Evolutionary conservation across 495 filamentous ascomycete genomes (phyloP).

Genomic region (Aspergillus sparsus): DNA sequence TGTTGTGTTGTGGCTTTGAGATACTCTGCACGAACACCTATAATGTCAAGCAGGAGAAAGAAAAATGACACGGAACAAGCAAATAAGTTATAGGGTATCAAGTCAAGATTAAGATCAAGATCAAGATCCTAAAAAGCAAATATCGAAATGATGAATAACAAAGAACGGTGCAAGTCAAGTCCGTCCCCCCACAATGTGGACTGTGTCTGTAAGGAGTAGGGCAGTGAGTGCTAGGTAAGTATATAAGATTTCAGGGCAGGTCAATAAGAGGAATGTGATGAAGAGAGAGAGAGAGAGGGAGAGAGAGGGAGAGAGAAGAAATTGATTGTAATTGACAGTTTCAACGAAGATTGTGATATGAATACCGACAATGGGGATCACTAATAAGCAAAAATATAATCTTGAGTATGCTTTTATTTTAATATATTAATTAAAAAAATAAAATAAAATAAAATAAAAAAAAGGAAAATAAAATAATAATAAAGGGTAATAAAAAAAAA

Average conservation of each 20-base stretch:
- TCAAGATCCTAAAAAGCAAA: constrained; percentile 23
- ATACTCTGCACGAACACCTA: constrained; percentile 17
- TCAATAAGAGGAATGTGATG: not conserved
- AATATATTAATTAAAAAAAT: constrained; percentile 2
- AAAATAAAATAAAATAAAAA: constrained; percentile 7
- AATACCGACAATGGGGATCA: constrained; percentile 21
- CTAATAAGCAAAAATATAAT: constrained; percentile 25
- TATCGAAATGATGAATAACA: constrained; percentile 16
- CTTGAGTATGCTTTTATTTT: constrained; percentile 12
- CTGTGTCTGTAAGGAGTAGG: constrained; percentile 1
- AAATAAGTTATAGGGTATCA: constrained; percentile 24
- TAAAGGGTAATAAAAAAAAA: not conserved
- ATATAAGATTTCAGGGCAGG: constrained; percentile 18
- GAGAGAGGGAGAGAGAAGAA: constrained; percentile 6
- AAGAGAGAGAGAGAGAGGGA: constrained; percentile 9
- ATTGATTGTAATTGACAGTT: constrained; percentile 17
- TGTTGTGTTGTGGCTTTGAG: constrained; percentile 14
- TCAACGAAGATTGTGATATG: constrained; percentile 17
- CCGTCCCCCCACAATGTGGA: constrained; percentile 10
- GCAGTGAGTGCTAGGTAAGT: constrained; percentile 3
- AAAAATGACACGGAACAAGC: constrained; percentile 27
- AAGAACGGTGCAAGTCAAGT: constrained; percentile 9
- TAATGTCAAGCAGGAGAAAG: constrained; percentile 10
- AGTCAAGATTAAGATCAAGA: constrained; percentile 16
- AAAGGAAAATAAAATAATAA: constrained; percentile 12